Conservation (phyloP, 331 rosid genomes). For the Acacia pycnantha region DNA sequence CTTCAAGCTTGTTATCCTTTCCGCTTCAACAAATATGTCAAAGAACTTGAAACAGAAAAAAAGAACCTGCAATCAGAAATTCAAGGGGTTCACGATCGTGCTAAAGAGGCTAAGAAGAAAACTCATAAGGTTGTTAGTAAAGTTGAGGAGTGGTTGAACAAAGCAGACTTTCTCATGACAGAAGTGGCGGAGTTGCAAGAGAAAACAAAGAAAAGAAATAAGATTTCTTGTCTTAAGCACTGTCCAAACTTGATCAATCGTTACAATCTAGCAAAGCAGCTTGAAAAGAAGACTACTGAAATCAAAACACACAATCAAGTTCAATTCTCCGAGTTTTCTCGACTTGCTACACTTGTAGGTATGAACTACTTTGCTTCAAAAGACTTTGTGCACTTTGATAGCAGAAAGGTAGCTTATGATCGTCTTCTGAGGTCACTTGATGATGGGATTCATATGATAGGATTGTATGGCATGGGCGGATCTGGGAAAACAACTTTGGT, state of each 20-base stretch:
- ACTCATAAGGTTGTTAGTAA: too few species aligned
- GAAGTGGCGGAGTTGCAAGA: too few species aligned
- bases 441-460: not conserved
- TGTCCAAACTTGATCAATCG: not conserved
- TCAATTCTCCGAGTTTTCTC: not conserved
- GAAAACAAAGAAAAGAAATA: not conserved
- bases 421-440: not conserved
- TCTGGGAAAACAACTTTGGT: not conserved
- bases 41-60: too few species aligned
- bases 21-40: too few species aligned
- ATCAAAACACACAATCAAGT: not conserved
- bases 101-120: too few species aligned
- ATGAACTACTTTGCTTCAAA: not conserved
- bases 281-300: not conserved
- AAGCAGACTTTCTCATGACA: too few species aligned
- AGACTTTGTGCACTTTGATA: not conserved
- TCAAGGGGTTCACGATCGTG: too few species aligned
- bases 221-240: not conserved
- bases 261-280: not conserved
- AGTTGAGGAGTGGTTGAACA: too few species aligned
- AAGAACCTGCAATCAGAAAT: too few species aligned
- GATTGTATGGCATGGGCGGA: not conserved
- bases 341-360: not conserved
- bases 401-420: not conserved
- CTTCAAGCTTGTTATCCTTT: too few species aligned